These are phyloP conservation scores for Chlorella sorokiniana DNA, from an alignment of 139 green algal species.

Conservation along the genomic window DNA sequence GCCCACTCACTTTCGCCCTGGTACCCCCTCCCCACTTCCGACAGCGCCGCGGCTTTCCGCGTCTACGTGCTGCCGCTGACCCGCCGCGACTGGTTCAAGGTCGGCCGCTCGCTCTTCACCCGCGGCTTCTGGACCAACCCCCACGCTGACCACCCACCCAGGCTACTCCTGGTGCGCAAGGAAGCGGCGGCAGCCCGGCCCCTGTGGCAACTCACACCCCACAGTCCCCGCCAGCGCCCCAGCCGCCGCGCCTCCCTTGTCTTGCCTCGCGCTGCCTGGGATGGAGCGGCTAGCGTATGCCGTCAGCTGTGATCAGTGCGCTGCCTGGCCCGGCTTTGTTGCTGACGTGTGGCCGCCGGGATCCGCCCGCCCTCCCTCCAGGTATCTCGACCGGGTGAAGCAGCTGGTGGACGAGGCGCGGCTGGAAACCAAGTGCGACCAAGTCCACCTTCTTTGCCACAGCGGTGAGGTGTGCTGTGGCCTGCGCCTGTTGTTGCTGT, in stretches of 20 bases:
- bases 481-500: neutral
- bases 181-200: no score
- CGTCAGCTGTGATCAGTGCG: neutral
- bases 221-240: no score
- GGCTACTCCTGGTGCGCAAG: slow-evolving; percentile 50
- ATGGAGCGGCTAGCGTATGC: neutral
- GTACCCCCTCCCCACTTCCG: neutral
- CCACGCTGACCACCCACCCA: slow-evolving; percentile 52
- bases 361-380: neutral
- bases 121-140: slow-evolving; percentile 54
- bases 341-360: neutral
- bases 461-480: neutral
- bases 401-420: slow-evolving; percentile 56
- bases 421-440: slow-evolving; percentile 21
- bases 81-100: slow-evolving; percentile 61
- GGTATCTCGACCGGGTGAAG: slow-evolving; percentile 66
- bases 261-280: neutral
- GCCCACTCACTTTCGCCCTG: no score
- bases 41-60: slow-evolving; percentile 47
- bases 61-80: slow-evolving; percentile 53
- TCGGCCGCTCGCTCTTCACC: slow-evolving; percentile 55
- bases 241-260: neutral
- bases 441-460: slow-evolving; percentile 24
- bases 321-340: neutral
- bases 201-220: neutral